phyloP scores from a whole-genome alignment of 371 early-diverging fungal genomes.

The Choanephora cucurbitarum region DNA sequence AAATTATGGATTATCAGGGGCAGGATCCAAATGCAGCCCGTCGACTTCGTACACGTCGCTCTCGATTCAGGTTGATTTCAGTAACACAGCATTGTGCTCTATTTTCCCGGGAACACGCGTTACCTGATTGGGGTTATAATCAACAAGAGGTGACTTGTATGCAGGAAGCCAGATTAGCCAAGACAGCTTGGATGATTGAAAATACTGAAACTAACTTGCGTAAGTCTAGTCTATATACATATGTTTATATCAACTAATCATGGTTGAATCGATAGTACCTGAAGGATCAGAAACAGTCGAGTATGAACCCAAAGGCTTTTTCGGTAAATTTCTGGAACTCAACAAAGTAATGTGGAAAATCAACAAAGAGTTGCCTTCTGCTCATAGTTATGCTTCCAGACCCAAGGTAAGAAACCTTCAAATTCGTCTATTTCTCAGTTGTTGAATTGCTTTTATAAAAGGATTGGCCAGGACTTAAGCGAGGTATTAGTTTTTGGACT shows the following conservation, averaged over 20 bases:
- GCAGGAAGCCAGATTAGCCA: constrained; percentile 58
- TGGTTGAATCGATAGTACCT: constrained; percentile 43
- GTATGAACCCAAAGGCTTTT: constrained; percentile 59
- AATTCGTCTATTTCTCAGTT: no score
- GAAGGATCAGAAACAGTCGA: constrained; percentile 36
- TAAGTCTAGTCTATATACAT: constrained; percentile 28
- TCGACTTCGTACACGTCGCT: constrained; percentile 60
- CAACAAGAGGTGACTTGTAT: constrained; percentile 94
- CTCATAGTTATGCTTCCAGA: constrained; percentile 90
- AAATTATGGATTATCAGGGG: constrained; percentile 57
- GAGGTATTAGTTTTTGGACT: constrained; percentile 94
- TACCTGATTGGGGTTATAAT: constrained; percentile 96
- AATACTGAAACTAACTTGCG: constrained; percentile 41
- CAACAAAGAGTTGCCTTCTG: constrained; percentile 81
- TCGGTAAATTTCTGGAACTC: constrained; percentile 83
- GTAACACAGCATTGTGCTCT: constrained; percentile 73
- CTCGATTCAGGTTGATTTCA: constrained; percentile 73
- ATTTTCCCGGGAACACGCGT: constrained; percentile 77
- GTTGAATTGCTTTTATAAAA: no score
- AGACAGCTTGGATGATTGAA: constrained; percentile 68
- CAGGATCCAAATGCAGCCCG: constrained; percentile 33
- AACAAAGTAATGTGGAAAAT: constrained; percentile 83
- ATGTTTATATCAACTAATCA: neutral
- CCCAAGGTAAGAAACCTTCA: constrained; percentile 56
- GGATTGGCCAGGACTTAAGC: constrained; percentile 82